Conservation (phyloP, 805 yeast species). For the Wickerhamiella qilinensis region DNA sequence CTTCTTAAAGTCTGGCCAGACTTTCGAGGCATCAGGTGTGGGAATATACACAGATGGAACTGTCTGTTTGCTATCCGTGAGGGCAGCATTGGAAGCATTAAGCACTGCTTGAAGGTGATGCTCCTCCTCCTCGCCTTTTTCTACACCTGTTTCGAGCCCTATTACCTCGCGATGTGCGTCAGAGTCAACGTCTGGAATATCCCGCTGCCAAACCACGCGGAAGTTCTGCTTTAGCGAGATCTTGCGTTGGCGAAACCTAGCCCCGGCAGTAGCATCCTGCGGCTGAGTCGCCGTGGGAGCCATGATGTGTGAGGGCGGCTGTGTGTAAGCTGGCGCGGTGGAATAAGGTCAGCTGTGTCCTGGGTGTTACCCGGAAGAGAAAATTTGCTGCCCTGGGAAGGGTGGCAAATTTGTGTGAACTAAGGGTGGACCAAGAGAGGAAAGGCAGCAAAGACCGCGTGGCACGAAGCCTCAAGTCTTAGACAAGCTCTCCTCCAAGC, state of each 20-base stretch:
- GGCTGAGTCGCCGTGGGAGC: neutral
- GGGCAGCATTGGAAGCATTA: conserved; percentile 54
- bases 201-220: conserved; percentile 59
- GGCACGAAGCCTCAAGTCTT: neutral
- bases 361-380: neutral
- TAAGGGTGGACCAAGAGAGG: neutral
- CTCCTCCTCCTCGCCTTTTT: conserved; percentile 93
- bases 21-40: conserved; percentile 82
- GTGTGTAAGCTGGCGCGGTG: neutral
- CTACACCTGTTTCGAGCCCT: conserved; percentile 93
- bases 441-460: neutral
- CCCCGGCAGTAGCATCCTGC: conserved; percentile 17
- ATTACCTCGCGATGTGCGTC: conserved; percentile 74
- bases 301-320: neutral
- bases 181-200: conserved; percentile 64
- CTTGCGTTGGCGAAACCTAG: conserved; percentile 86
- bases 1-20: conserved; percentile 60
- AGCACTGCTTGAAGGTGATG: conserved; percentile 88
- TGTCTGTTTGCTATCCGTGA: conserved; percentile 32
- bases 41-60: conserved; percentile 54
- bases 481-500: too few relatives aligned
- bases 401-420: neutral
- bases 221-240: conserved; percentile 82
- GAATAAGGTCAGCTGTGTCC: too few relatives aligned
- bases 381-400: neutral